Percentiles rank a stretch among this genome's conserved stretches.
phyloP scores from a whole-genome alignment of 176 grass and related monocot species.

The Eleusine indica region DNA sequence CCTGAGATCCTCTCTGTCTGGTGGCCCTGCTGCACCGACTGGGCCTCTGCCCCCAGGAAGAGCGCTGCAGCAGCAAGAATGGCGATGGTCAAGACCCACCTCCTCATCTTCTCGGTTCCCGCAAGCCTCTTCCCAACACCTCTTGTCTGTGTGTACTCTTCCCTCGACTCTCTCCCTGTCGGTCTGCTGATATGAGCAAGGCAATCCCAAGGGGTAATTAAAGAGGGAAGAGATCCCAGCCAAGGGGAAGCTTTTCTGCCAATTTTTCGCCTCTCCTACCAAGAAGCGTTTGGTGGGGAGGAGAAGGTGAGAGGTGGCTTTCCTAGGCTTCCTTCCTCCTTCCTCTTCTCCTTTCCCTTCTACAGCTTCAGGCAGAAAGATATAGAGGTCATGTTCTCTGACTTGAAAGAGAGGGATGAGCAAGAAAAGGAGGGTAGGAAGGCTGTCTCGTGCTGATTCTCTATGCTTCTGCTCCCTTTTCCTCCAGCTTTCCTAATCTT shows the following conservation, averaged over 20 bases:
- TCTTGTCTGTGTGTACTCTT: not conserved
- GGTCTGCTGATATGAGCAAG: constrained; percentile 30
- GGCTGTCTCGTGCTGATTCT: constrained; percentile 33
- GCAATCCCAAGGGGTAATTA: constrained; percentile 41
- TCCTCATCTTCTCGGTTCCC: constrained; percentile 53
- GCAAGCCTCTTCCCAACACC: constrained; percentile 34
- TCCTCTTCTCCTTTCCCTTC: not conserved
- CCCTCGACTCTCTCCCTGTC: constrained; percentile 4
- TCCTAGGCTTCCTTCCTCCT: constrained; percentile 56
- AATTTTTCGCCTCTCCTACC: constrained; percentile 46
- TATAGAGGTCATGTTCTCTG: constrained; percentile 26
- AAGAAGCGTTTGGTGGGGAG: constrained; percentile 49
- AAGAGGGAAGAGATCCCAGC: constrained; percentile 39
- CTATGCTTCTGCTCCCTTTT: not conserved
- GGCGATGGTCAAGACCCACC: constrained; percentile 52
- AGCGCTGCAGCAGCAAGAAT: constrained; percentile 51
- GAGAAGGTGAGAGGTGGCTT: constrained; percentile 53
- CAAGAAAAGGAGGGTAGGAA: constrained; percentile 35
- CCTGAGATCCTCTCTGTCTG: constrained; percentile 88
- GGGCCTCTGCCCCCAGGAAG: constrained; percentile 48
- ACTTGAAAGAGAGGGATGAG: constrained; percentile 16
- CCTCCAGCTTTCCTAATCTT: constrained; percentile 39
- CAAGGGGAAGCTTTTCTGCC: constrained; percentile 46
- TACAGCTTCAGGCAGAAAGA: not conserved
- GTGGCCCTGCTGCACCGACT: constrained; percentile 60